Percentiles rank a stretch among this genome's conserved stretches.
phyloP scores from a whole-genome alignment of 306 rosid species.

The Ochetophila trinervis region DNA sequence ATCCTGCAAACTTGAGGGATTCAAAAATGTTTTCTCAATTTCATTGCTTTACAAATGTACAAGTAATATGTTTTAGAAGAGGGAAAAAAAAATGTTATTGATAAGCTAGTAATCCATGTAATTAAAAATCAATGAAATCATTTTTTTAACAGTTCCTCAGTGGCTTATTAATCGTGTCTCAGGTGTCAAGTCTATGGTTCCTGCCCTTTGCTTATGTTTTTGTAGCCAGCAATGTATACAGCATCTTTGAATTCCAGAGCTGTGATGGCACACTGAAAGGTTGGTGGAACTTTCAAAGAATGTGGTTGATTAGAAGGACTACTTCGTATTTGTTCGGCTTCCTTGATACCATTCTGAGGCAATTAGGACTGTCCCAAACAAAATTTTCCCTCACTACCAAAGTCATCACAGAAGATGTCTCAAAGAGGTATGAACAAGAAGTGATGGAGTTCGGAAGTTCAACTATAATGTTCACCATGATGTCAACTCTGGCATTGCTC shows the following conservation, averaged over 20 bases:
- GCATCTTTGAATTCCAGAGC: slow-evolving; percentile 39
- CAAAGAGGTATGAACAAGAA: slow-evolving; percentile 47
- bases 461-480: slow-evolving; percentile 28
- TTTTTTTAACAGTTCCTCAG: no score
- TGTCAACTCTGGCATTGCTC: slow-evolving; percentile 51
- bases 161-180: slow-evolving; percentile 1
- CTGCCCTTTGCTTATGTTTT: slow-evolving; percentile 61
- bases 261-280: slow-evolving; percentile 42
- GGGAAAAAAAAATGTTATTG: no score
- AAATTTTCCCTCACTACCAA: slow-evolving; percentile 46
- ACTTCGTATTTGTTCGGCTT: slow-evolving; percentile 50
- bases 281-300: slow-evolving; percentile 71
- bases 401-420: slow-evolving; percentile 42
- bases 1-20: no score
- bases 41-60: no score
- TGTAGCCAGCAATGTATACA: slow-evolving; percentile 33
- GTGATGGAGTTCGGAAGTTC: slow-evolving; percentile 64
- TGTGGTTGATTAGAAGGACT: slow-evolving; percentile 45
- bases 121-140: no score
- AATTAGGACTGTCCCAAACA: slow-evolving; percentile 50
- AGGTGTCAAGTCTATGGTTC: slow-evolving; percentile 52
- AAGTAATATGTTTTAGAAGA: no score
- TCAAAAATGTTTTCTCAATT: no score
- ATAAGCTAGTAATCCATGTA: no score
- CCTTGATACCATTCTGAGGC: slow-evolving; percentile 38